A percentile compares a stretch with the other conserved stretches of the same genome.
Evolutionary conservation across 164 flowering plant species (phyloP).

Genomic region (Piper longum): DNA sequence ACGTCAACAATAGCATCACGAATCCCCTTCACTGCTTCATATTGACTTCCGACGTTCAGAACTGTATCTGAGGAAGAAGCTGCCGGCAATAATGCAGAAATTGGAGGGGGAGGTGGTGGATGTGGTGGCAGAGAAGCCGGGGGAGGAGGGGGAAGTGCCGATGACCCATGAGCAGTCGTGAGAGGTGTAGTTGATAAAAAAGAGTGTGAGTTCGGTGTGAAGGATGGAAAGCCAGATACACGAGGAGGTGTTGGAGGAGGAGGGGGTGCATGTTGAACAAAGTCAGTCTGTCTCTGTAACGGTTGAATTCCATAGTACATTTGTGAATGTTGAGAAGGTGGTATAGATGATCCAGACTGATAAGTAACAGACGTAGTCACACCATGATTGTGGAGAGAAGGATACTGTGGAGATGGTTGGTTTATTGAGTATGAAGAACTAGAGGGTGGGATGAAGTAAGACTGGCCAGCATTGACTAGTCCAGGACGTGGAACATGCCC

Average conservation of each 20-base stretch:
- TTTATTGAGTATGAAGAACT: slow-evolving; percentile 11
- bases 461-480: slow-evolving; percentile 15
- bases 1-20: slow-evolving; percentile 7
- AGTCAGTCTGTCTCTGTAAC: slow-evolving; percentile 13
- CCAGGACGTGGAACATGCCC: slow-evolving; percentile 15
- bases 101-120: slow-evolving; percentile 20
- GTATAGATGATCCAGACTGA: slow-evolving; percentile 25
- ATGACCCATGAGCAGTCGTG: slow-evolving; percentile 13
- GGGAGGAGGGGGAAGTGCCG: slow-evolving; percentile 16
- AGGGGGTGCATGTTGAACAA: slow-evolving; percentile 14
- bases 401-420: slow-evolving; percentile 20
- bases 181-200: slow-evolving; percentile 6
- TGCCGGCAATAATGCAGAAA: slow-evolving; percentile 6
- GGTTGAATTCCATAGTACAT: slow-evolving; percentile 16
- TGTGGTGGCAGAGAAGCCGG: slow-evolving; percentile 23
- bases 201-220: slow-evolving; percentile 14
- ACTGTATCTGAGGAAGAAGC: slow-evolving; percentile 5
- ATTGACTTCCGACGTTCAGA: slow-evolving; percentile 2
- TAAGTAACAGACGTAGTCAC: slow-evolving; percentile 11
- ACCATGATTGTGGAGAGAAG: slow-evolving; percentile 15
- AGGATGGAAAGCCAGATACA: slow-evolving; percentile 15
- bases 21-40: slow-evolving; percentile 3
- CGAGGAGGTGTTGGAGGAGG: slow-evolving; percentile 13
- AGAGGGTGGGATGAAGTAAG: slow-evolving; percentile 15
- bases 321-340: slow-evolving; percentile 31